These are phyloP conservation scores for Camellia japonica DNA, from an alignment of 148 eudicot species.

Conservation along the genomic window DNA sequence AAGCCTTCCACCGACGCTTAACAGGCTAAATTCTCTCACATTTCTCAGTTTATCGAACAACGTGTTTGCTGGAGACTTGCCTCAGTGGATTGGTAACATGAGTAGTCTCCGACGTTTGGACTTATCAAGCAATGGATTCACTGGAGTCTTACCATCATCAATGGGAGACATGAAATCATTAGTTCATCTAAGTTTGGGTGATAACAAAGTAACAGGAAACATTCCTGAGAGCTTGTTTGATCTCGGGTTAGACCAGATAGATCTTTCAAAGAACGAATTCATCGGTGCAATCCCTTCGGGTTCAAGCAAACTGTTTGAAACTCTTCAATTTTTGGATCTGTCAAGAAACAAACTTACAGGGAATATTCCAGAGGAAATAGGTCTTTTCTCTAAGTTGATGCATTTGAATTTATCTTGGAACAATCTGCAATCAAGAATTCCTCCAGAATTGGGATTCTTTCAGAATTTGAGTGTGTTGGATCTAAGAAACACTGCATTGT, in stretches of 20 bases:
- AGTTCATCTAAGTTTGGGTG: slow-evolving; percentile 40
- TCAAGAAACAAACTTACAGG: slow-evolving; percentile 68
- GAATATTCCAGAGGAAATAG: slow-evolving; percentile 75
- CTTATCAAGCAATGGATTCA: slow-evolving; percentile 55
- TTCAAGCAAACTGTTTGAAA: slow-evolving; percentile 50
- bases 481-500: slow-evolving; percentile 54
- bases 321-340: slow-evolving; percentile 63
- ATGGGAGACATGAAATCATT: slow-evolving; percentile 53
- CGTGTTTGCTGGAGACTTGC: slow-evolving; percentile 56
- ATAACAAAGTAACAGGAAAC: slow-evolving; percentile 54
- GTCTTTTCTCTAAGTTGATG: slow-evolving; percentile 63
- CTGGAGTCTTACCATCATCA: slow-evolving; percentile 57
- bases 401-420: slow-evolving; percentile 91
- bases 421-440: slow-evolving; percentile 59
- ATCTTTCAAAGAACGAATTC: slow-evolving; percentile 65
- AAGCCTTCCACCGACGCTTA: slow-evolving; percentile 50
- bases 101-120: slow-evolving; percentile 55
- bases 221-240: slow-evolving; percentile 66
- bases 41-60: slow-evolving; percentile 54
- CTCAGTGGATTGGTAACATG: slow-evolving; percentile 56
- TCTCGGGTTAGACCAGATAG: slow-evolving; percentile 55
- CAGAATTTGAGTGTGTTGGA: slow-evolving; percentile 71
- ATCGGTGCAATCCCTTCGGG: slow-evolving; percentile 66
- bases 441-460: slow-evolving; percentile 74
- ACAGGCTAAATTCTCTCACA: slow-evolving; percentile 37